A percentile compares a stretch with the other conserved stretches of the same genome.
Conservation (phyloP, 495 filamentous ascomycete genomes). For the Haplographium delicatum region DNA sequence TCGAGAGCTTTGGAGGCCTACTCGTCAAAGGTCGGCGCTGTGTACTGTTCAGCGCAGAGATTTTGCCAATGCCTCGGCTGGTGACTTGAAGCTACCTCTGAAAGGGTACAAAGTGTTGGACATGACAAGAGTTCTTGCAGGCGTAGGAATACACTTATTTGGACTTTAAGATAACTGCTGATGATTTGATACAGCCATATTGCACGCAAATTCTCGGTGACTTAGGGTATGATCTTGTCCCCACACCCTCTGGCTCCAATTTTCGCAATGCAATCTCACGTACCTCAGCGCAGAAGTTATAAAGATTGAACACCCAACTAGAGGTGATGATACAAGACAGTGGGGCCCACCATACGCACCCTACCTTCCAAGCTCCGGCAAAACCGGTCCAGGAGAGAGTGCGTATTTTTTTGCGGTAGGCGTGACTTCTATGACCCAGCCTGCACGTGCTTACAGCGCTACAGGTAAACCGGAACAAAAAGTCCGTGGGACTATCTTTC, state of each 20-base stretch:
- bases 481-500: conserved; percentile 87
- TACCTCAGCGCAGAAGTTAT: conserved; percentile 79
- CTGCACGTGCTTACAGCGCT: background rate
- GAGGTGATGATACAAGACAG: conserved; percentile 90
- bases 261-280: conserved; percentile 24
- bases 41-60: conserved; percentile 3
- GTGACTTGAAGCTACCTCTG: conserved; percentile 52
- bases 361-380: conserved; percentile 53
- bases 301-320: conserved; percentile 88
- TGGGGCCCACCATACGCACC: conserved; percentile 95
- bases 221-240: conserved; percentile 62
- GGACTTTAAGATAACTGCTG: background rate
- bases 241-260: no score
- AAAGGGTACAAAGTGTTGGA: conserved; percentile 85
- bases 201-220: conserved; percentile 97
- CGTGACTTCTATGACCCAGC: background rate
- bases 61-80: conserved; percentile 13
- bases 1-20: conserved; percentile 2
- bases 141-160: conserved; percentile 52
- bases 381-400: conserved; percentile 78
- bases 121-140: conserved; percentile 94
- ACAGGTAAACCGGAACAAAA: conserved; percentile 94
- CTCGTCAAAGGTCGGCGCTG: conserved; percentile 4
- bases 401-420: conserved; percentile 85
- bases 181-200: conserved; percentile 63